A percentile compares a stretch with the other conserved stretches of the same genome.
Evolutionary conservation across 106 monocot species (phyloP).

Genomic region (Alisma plantagoaquatica): DNA sequence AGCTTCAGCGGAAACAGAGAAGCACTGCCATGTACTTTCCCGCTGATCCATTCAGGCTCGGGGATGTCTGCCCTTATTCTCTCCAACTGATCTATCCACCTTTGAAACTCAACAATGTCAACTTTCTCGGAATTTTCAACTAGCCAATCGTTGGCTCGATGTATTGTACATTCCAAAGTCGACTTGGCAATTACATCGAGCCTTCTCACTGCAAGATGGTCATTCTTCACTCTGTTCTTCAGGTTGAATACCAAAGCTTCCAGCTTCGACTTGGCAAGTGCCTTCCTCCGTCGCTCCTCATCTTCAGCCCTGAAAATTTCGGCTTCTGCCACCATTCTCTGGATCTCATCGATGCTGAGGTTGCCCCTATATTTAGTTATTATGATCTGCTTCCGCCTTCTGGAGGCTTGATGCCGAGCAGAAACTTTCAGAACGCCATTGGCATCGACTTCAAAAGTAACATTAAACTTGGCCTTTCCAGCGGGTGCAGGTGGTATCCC

Average conservation of each 20-base stretch:
- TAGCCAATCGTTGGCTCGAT: no score
- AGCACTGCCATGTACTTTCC: no score
- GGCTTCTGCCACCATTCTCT: conserved; percentile 1
- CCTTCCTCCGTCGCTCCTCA: conserved; percentile 39
- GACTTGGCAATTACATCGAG: no score
- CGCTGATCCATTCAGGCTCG: no score
- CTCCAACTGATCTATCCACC: no score
- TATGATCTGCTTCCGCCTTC: conserved; percentile 17
- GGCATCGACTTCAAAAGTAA: conserved; percentile 53
- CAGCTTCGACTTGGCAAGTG: conserved; percentile 42
- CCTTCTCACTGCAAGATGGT: no score
- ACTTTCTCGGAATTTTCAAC: no score
- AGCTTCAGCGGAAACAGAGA: no score
- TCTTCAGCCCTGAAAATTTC: no score
- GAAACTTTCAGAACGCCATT: conserved; percentile 59
- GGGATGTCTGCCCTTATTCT: no score
- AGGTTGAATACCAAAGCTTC: conserved; percentile 71
- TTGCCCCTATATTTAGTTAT: conserved; percentile 8
- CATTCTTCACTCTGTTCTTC: conserved; percentile 27
- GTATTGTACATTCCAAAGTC: no score
- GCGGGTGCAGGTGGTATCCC: conserved; percentile 55
- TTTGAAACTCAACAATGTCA: no score
- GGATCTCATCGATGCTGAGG: conserved; percentile 12
- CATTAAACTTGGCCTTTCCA: conserved; percentile 43
- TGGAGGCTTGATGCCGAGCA: conserved; percentile 45